phyloP scores from a whole-genome alignment of 306 rosid genomes.

The Vicia villosa region DNA sequence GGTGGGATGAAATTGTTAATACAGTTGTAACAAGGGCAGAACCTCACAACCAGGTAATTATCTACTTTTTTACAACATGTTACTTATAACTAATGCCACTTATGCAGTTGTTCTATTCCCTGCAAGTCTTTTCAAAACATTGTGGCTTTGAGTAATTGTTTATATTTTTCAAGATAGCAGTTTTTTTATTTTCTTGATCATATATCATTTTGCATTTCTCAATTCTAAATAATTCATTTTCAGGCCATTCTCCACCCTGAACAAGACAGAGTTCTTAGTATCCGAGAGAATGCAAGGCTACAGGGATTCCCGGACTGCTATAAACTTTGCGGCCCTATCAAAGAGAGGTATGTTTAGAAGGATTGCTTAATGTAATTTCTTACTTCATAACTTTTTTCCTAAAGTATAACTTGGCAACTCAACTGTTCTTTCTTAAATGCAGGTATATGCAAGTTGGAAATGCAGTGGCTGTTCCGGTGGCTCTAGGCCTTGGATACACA shows the following conservation, averaged over 20 bases:
- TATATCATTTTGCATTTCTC: background rate
- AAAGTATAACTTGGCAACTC: background rate
- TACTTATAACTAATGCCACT: background rate
- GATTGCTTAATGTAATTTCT: background rate
- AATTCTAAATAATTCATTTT: background rate
- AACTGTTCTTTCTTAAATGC: background rate
- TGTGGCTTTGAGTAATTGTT: background rate
- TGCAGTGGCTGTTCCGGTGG: slow-evolving; percentile 55
- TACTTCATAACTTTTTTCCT: background rate
- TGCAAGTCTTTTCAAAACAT: background rate
- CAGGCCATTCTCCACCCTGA: slow-evolving; percentile 53
- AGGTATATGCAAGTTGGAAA: slow-evolving; percentile 55
- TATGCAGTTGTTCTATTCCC: background rate
- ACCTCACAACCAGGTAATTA: slow-evolving; percentile 50
- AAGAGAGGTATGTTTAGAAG: slow-evolving; percentile 56
- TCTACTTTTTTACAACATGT: background rate
- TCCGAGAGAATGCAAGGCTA: slow-evolving; percentile 71
- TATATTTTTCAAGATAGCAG: too few species aligned
- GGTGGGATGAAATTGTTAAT: slow-evolving; percentile 54
- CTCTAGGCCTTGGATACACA: slow-evolving; percentile 51
- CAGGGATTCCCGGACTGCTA: slow-evolving; percentile 86
- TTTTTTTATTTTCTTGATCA: background rate
- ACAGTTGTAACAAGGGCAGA: slow-evolving; percentile 50
- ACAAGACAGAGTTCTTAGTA: slow-evolving; percentile 64
- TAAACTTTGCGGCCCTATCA: slow-evolving; percentile 57